A percentile compares a stretch with the other conserved stretches of the same genome.
Evolutionary conservation across 306 rosid species (phyloP).

Genomic region (Geum urbanum): DNA sequence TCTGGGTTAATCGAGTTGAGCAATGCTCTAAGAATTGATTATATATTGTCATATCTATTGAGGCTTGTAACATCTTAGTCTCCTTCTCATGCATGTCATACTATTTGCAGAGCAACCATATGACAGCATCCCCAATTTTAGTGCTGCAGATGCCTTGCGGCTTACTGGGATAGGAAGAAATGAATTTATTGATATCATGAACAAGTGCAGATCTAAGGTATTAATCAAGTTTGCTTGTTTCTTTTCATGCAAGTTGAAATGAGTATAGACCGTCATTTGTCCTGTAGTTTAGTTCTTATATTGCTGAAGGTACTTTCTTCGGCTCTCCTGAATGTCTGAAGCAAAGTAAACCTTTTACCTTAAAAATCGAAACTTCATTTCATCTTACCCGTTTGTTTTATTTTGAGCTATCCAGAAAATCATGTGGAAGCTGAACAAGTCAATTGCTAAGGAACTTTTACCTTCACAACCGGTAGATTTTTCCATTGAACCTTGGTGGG

Average conservation of each 20-base stretch:
- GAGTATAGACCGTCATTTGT: neutral
- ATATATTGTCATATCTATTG: neutral
- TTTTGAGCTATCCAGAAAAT: constrained; percentile 83
- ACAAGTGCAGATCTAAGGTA: constrained; percentile 97
- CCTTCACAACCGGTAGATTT: constrained; percentile 90
- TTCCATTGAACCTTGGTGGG: constrained; percentile 93
- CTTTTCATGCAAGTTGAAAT: neutral
- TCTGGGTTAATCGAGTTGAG: neutral
- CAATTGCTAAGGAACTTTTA: constrained; percentile 86
- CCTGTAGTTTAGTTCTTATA: neutral
- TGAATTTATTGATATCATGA: constrained; percentile 96
- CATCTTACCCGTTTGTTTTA: constrained; percentile 28
- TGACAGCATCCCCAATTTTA: constrained; percentile 98
- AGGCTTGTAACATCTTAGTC: constrained; percentile 5
- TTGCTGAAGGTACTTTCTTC: constrained; percentile 4
- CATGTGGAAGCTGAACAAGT: constrained; percentile 97
- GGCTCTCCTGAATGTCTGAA: constrained; percentile 6
- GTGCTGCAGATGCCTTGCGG: constrained; percentile 94
- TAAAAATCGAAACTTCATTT: constrained; percentile 9
- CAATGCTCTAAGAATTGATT: neutral
- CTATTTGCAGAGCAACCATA: constrained; percentile 89
- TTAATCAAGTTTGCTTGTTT: constrained; percentile 19
- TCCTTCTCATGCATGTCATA: constrained; percentile 24
- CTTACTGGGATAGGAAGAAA: constrained; percentile 92
- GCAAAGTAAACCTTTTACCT: constrained; percentile 10